A percentile compares a stretch with the other conserved stretches of the same genome.
Evolutionary conservation across 139 green algal genomes (phyloP).

Genomic region (Gonium pectorale): DNA sequence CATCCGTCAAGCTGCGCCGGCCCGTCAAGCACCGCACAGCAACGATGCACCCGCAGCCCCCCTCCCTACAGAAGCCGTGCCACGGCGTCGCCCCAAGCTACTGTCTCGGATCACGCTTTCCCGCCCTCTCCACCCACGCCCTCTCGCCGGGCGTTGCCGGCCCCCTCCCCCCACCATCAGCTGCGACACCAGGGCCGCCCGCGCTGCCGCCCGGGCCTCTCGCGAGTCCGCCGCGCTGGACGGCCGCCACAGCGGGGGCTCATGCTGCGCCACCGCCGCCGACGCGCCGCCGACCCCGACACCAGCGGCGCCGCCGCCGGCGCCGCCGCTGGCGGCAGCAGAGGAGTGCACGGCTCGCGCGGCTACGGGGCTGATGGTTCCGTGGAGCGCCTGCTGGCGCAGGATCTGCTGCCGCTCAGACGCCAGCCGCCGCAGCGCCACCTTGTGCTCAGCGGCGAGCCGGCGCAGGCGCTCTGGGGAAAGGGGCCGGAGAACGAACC

Average conservation of each 20-base stretch:
- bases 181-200: slow-evolving; percentile 34
- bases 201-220: background rate
- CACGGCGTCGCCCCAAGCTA: too few species aligned
- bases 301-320: background rate
- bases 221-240: background rate
- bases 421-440: slow-evolving; percentile 13
- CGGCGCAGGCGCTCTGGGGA: slow-evolving; percentile 11
- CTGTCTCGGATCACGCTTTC: too few species aligned
- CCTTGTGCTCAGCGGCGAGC: slow-evolving; percentile 22
- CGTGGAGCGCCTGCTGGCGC: slow-evolving; percentile 34
- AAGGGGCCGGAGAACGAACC: too few species aligned
- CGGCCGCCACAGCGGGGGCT: slow-evolving; percentile 16
- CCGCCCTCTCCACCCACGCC: background rate
- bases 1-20: background rate
- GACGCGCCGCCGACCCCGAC: background rate
- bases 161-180: background rate
- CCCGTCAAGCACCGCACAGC: background rate
- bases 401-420: slow-evolving; percentile 32
- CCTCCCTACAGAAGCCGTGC: too few species aligned
- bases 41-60: background rate
- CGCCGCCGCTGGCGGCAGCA: background rate
- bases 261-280: background rate
- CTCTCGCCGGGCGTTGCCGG: background rate
- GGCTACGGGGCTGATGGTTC: background rate
- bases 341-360: background rate